Conservation (phyloP, 164 flowering plant species). For the Sextonia rubra region DNA sequence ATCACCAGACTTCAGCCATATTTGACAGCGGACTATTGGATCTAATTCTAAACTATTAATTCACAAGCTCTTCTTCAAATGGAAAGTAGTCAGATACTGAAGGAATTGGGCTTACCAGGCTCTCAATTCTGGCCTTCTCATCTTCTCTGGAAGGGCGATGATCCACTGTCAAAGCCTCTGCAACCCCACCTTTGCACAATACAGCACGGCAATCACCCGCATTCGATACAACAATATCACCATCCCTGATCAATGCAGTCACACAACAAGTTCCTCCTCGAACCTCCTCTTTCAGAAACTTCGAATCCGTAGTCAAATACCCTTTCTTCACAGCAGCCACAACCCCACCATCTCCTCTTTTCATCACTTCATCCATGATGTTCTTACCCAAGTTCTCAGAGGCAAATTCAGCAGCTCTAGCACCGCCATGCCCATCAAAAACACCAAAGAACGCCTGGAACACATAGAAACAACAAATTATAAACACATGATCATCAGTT, state of each 20-base stretch:
- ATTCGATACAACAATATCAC: constrained; percentile 63
- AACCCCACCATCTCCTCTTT: constrained; percentile 24
- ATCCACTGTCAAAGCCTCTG: constrained; percentile 77
- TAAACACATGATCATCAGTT: too few species aligned
- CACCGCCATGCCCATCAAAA: constrained; percentile 93
- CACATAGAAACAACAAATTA: not conserved
- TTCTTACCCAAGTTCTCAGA: constrained; percentile 66
- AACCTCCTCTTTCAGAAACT: constrained; percentile 44
- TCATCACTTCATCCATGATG: constrained; percentile 44
- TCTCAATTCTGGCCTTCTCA: constrained; percentile 56
- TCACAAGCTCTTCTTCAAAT: not conserved
- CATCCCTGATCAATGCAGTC: constrained; percentile 62
- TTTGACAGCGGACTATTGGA: not conserved
- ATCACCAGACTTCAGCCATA: not conserved
- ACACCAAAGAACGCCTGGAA: constrained; percentile 79
- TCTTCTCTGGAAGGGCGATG: constrained; percentile 68
- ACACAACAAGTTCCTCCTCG: constrained; percentile 74
- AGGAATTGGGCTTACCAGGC: constrained; percentile 35
- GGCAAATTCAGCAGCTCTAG: constrained; percentile 75
- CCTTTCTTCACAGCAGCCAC: constrained; percentile 53
- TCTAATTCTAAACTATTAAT: not conserved
- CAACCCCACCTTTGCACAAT: constrained; percentile 63
- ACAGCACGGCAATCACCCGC: constrained; percentile 94
- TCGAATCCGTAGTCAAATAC: constrained; percentile 54
- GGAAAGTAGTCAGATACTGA: not conserved